Evolutionary conservation across 2,329 filamentous ascomycete species (phyloP), one percentile per base, ranked within the genome.

Genomic region (Chrysosphaeria jannelii): DNA sequence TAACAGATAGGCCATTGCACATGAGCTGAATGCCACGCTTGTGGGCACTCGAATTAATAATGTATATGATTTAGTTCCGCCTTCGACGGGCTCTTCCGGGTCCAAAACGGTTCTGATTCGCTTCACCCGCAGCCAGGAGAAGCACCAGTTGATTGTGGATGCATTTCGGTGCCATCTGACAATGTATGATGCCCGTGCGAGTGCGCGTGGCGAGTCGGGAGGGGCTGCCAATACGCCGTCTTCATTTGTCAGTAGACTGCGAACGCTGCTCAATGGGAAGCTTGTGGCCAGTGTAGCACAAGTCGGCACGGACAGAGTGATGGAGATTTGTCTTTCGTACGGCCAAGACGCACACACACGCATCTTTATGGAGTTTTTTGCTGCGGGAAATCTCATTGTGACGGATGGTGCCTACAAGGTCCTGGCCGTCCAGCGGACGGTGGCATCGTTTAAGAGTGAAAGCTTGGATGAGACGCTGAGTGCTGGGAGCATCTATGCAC

Each of bases 131-230:
- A 76, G 81, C 20, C 68, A 81, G 38, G 59, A 68, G 33, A 78
- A 79, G 44, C 69, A 85, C 40, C 81, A 93, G 42, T 55, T 97
- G 14, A 53, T 97, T 24, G 64, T 97, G 35, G 85, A 97, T 42
- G 85, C 75, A 2, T 97, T 97, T 44, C 76, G 85, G 39, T 88
- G 76, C 43, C 85, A 97, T 41, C 53, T 93, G 28, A 93, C 85
- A 15, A 65, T 70, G 35, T 97, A 90, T 48, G 31, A 33, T 19
- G 64, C 72, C 14, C 71, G 85, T 32, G 70, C 78, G 8, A n/a
- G 16, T 1, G 81, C 81, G 1, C 16, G 23, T 5, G 16, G 16
- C 8, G 23, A 20, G 5, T 19, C 21, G 19, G 25, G 28, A 10
- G 26, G 22, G 10, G 21, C 21, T 6, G 15, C 12, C 18, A 26